Conservation (phyloP, 805 yeast species). For the Yarrowia hollandica region DNA sequence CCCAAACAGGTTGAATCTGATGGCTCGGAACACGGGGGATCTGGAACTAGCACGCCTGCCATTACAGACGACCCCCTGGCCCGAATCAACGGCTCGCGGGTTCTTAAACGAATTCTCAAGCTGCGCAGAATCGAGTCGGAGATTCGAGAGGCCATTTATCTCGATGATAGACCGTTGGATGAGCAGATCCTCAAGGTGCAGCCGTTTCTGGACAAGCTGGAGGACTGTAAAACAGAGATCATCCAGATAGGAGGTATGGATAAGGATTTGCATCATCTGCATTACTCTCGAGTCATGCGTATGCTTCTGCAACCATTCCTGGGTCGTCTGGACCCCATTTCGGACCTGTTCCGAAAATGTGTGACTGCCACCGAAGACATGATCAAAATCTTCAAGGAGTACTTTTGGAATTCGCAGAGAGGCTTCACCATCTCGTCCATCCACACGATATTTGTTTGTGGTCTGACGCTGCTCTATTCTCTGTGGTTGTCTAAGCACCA, state of each 20-base stretch:
- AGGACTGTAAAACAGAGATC: slow-evolving; percentile 54
- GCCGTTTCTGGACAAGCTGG: slow-evolving; percentile 53
- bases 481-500: slow-evolving; percentile 64
- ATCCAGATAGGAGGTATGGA: slow-evolving; percentile 42
- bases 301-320: slow-evolving; percentile 63
- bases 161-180: slow-evolving; percentile 38
- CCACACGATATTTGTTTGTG: slow-evolving; percentile 68
- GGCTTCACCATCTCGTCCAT: slow-evolving; percentile 69
- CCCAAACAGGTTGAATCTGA: slow-evolving; percentile 27
- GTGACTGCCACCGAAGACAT: slow-evolving; percentile 73
- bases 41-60: background rate
- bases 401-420: slow-evolving; percentile 59
- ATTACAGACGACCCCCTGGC: background rate
- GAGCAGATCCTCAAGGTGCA: slow-evolving; percentile 54
- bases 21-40: slow-evolving; percentile 12
- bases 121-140: slow-evolving; percentile 60
- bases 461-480: slow-evolving; percentile 65
- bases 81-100: background rate
- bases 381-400: slow-evolving; percentile 62
- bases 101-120: slow-evolving; percentile 49
- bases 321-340: slow-evolving; percentile 61
- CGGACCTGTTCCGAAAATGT: slow-evolving; percentile 60
- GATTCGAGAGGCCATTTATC: slow-evolving; percentile 54
- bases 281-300: slow-evolving; percentile 47
- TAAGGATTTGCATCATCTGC: slow-evolving; percentile 19